Evolutionary conservation across 2,329 filamentous ascomycete species (phyloP).

Genomic region (Xylariaceae sp.): DNA sequence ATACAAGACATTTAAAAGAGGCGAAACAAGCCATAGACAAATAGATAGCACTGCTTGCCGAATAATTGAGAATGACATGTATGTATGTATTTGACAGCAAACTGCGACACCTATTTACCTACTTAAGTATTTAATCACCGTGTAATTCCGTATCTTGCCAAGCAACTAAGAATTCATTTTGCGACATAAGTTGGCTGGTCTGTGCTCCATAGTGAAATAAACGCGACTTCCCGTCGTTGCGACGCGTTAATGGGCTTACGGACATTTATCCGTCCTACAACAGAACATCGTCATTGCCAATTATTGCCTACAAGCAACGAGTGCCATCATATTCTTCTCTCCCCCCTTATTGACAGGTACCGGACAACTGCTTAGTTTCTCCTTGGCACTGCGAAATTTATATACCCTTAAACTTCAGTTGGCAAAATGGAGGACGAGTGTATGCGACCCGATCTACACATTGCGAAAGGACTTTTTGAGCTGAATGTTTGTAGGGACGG

Average conservation of each 20-base stretch:
- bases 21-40: too few species aligned
- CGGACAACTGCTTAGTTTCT: background rate
- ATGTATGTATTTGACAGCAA: too few species aligned
- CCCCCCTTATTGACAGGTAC: background rate
- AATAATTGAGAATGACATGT: too few species aligned
- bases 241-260: background rate
- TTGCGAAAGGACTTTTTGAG: background rate
- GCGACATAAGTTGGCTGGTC: background rate
- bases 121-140: too few species aligned
- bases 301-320: background rate
- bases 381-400: background rate
- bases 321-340: background rate
- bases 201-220: background rate
- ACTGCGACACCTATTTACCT: too few species aligned
- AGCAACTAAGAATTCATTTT: background rate
- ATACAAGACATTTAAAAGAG: too few species aligned
- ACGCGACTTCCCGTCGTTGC: background rate
- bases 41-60: too few species aligned
- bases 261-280: background rate
- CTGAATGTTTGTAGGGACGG: slow-evolving; percentile 51
- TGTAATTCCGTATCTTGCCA: too few species aligned
- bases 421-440: slow-evolving; percentile 36
- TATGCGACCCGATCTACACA: slow-evolving; percentile 18
- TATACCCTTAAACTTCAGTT: slow-evolving; percentile 10
- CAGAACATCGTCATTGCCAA: background rate